Evolutionary conservation across 1,139 yeast species (phyloP).

Genomic region (Sugiyamaella neomexicana): DNA sequence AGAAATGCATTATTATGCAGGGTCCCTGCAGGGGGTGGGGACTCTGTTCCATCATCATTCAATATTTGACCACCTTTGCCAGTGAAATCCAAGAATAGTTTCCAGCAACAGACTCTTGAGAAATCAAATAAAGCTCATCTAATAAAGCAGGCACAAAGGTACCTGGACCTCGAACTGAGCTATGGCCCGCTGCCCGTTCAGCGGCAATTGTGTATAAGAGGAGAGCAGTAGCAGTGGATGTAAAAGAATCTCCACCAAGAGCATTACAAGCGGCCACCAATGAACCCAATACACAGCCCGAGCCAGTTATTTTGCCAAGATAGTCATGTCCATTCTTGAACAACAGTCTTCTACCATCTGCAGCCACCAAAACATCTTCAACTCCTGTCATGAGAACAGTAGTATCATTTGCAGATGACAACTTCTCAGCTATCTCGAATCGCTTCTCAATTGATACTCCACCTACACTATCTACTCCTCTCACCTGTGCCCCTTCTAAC

Average conservation of each 20-base stretch:
- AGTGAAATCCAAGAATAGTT: slow-evolving; percentile 10
- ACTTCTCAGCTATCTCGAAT: slow-evolving; percentile 43
- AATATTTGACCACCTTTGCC: slow-evolving; percentile 6
- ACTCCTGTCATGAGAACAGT: slow-evolving; percentile 75
- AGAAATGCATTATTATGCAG: neutral
- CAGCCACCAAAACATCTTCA: slow-evolving; percentile 51
- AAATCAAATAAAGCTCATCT: slow-evolving; percentile 44
- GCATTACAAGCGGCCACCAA: slow-evolving; percentile 56
- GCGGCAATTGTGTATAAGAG: slow-evolving; percentile 67
- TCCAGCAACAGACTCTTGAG: slow-evolving; percentile 15
- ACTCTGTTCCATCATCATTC: neutral
- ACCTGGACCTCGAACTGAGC: slow-evolving; percentile 49
- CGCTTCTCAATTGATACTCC: slow-evolving; percentile 37
- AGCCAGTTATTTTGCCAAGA: slow-evolving; percentile 80
- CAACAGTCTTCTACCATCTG: slow-evolving; percentile 33
- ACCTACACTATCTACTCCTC: slow-evolving; percentile 52
- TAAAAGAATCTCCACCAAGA: slow-evolving; percentile 36
- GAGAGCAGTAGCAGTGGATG: slow-evolving; percentile 62
- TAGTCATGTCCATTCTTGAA: slow-evolving; percentile 62
- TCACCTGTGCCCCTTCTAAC: slow-evolving; percentile 48
- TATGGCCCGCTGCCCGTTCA: slow-evolving; percentile 47
- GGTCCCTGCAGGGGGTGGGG: neutral
- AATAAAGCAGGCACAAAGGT: slow-evolving; percentile 50
- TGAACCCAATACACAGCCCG: slow-evolving; percentile 86
- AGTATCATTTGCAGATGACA: slow-evolving; percentile 57